phyloP scores from a whole-genome alignment of 306 rosid species.

The Abrus precatorius region DNA sequence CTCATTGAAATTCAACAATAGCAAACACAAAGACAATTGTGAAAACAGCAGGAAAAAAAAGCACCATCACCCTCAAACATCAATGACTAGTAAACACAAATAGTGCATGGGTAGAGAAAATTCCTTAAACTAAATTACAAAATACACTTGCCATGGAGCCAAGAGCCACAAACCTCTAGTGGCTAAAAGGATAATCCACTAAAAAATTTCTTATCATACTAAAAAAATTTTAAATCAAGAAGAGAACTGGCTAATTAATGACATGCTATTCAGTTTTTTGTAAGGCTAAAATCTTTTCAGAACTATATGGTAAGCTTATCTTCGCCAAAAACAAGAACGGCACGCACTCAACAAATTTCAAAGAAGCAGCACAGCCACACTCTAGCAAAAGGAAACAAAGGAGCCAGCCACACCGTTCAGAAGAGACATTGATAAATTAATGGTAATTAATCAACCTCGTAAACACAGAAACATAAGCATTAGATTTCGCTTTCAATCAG shows the following conservation, averaged over 20 bases:
- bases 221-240: background rate
- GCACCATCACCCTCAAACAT: background rate
- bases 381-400: slow-evolving; percentile 1
- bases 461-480: slow-evolving; percentile 6
- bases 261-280: background rate
- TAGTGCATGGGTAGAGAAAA: background rate
- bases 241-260: background rate
- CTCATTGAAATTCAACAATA: slow-evolving; percentile 40
- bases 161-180: slow-evolving; percentile 13
- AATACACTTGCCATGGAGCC: background rate
- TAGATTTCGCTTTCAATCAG: background rate
- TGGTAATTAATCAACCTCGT: background rate
- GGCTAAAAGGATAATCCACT: background rate
- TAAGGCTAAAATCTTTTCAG: background rate
- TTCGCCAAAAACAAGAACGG: background rate
- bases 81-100: slow-evolving; percentile 22
- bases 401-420: background rate
- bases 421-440: slow-evolving; percentile 5
- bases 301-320: background rate
- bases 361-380: background rate
- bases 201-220: background rate
- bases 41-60: slow-evolving; percentile 19
- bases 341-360: background rate
- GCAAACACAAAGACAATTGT: slow-evolving; percentile 34
- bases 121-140: background rate